Conservation (phyloP, 257 asterid genomes). For the Anisodus acutangulus region DNA sequence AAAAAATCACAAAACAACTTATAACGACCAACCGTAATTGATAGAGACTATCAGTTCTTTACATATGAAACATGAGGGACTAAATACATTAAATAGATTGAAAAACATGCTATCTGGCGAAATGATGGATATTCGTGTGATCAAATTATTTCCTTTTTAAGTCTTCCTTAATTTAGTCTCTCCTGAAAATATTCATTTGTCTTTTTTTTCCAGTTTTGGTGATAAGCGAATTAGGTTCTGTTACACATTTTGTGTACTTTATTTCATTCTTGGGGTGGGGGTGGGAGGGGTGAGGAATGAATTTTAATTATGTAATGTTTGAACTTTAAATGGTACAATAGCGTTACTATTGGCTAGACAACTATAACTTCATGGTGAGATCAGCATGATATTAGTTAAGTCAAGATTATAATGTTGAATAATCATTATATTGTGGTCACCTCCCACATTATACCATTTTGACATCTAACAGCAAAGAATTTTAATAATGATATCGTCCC, state of each 20-base stretch:
- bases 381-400: conserved; percentile 18
- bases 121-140: neutral
- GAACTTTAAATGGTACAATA: neutral
- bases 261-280: neutral
- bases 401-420: neutral
- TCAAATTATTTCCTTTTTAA: neutral
- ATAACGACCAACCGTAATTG: no score
- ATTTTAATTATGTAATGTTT: neutral
- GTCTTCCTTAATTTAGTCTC: neutral
- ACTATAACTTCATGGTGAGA: conserved; percentile 16
- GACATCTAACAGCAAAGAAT: conserved; percentile 21
- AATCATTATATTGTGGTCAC: conserved; percentile 5
- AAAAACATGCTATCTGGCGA: neutral
- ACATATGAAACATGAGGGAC: neutral
- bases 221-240: neutral
- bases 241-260: no score
- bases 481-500: conserved; percentile 6
- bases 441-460: neutral
- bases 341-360: neutral
- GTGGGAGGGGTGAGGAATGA: neutral
- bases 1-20: no score
- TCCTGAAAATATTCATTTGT: neutral
- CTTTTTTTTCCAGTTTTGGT: neutral
- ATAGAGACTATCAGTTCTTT: neutral
- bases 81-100: neutral